These are phyloP conservation scores for Dioscorea alata DNA, from an alignment of 106 monocot genomes.

Conservation along the genomic window DNA sequence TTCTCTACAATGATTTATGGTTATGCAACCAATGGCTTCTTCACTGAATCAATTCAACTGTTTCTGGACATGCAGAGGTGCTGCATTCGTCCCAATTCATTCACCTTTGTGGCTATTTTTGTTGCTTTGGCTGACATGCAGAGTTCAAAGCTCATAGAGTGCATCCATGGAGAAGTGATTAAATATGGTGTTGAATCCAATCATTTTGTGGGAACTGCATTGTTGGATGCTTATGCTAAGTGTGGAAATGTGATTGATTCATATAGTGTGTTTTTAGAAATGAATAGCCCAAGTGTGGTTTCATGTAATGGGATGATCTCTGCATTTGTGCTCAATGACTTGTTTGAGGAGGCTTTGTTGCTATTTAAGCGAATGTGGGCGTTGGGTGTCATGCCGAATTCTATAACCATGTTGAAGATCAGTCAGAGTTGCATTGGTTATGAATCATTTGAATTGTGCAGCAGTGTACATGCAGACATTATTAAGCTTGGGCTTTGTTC, in stretches of 20 bases:
- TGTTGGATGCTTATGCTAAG: conserved; percentile 37
- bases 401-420: conserved; percentile 29
- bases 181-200: conserved; percentile 24
- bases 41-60: conserved; percentile 14
- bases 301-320: conserved; percentile 35
- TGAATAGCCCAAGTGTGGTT: conserved; percentile 20
- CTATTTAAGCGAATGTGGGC: conserved; percentile 16
- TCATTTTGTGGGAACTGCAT: conserved; percentile 26
- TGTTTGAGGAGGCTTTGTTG: conserved; percentile 28
- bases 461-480: conserved; percentile 28
- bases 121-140: conserved; percentile 12
- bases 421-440: conserved; percentile 17
- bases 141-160: not conserved
- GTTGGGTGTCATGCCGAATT: conserved; percentile 13
- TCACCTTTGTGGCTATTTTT: conserved; percentile 34
- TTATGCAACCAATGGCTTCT: conserved; percentile 24
- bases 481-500: conserved; percentile 32
- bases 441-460: conserved; percentile 16
- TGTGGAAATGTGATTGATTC: conserved; percentile 15
- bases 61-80: conserved; percentile 13
- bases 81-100: conserved; percentile 21
- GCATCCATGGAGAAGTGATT: conserved; percentile 24
- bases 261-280: conserved; percentile 15
- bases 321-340: conserved; percentile 19
- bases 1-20: conserved; percentile 35